These are phyloP conservation scores for Glebionis coronaria DNA, from an alignment of 129 eudicot species.

Conservation along the genomic window DNA sequence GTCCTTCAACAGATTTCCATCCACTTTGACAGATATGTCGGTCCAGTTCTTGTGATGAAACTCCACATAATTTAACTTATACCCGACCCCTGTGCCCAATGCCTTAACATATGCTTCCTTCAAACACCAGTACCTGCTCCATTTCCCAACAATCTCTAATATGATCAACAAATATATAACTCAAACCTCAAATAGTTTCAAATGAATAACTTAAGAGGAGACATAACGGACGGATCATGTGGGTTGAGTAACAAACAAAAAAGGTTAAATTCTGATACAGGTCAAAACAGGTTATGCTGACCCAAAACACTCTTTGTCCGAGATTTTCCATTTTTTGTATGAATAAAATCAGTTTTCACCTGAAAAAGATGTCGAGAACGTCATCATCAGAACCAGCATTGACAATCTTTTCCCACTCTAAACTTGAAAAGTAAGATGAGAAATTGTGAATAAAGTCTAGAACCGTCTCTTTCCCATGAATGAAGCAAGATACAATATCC, in stretches of 20 bases:
- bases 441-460: conserved; percentile 56
- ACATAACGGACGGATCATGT: background rate
- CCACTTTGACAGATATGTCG: conserved; percentile 53
- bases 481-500: conserved; percentile 60
- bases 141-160: background rate
- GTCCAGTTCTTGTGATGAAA: conserved; percentile 68
- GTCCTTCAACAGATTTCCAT: conserved; percentile 50
- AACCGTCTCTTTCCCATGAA: conserved; percentile 53
- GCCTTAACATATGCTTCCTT: conserved; percentile 96
- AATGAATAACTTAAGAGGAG: background rate
- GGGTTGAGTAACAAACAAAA: background rate
- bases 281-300: background rate
- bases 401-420: conserved; percentile 65
- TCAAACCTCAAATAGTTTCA: background rate
- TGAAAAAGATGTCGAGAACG: conserved; percentile 51
- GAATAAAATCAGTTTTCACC: conserved; percentile 33
- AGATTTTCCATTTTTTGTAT: background rate
- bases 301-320: background rate
- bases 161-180: background rate
- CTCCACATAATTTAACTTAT: conserved; percentile 50
- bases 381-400: conserved; percentile 53
- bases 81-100: conserved; percentile 76
- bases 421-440: conserved; percentile 58
- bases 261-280: background rate
- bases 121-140: conserved; percentile 80